Evolutionary conservation across 345 rosid genomes (phyloP), one percentile per base, ranked within the genome.

Genomic region (Camelina laxa): DNA sequence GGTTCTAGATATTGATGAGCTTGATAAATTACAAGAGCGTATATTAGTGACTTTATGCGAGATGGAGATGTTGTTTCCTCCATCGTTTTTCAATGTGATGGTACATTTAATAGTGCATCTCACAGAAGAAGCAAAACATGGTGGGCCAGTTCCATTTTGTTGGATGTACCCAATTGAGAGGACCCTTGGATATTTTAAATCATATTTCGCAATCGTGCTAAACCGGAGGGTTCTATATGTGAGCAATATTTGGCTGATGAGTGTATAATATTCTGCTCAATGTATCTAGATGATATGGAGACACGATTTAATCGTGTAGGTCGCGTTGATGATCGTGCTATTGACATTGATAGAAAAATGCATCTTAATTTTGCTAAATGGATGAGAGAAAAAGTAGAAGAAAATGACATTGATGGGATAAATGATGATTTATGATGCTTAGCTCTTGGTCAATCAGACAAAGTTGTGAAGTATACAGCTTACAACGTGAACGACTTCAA

Each of bases 281-380:
- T 30, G 57, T 48, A 65, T 65, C 69, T 65, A 1, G 3, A 47
- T n/a, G 56, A 17, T 6, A 65, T 65, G 16, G 42, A 65, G 44
- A 65, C 42, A 30, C 1, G 30, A 65, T 47, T 47, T 11, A 47
- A 11, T 6, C 16, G 41, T n/a, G 1, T n/a, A 0, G 1, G 27
- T 5, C 30, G 17, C 0, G 19, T 60, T 19, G 31, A 60, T 60
- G 4, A 33, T 33, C 36, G 22, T 31, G 35, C 36, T 20, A 14
- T 45, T 1, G 48, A 58, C 35, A 56, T 69, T 58, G 66, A 47
- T 3, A 4, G 5, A 58, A 36, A 70, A 33, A 20, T 58, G 2
- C 65, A 70, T 47, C 65, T 58, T 19, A 58, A 45, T 70, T 58
- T 70, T 58, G 7, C 65, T 31, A 45, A 58, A 19, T 70, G 16